Percentiles rank a stretch among this genome's conserved stretches.
phyloP scores from a whole-genome alignment of 2,329 filamentous ascomycete species.

The Gaeumannomyces tritici region DNA sequence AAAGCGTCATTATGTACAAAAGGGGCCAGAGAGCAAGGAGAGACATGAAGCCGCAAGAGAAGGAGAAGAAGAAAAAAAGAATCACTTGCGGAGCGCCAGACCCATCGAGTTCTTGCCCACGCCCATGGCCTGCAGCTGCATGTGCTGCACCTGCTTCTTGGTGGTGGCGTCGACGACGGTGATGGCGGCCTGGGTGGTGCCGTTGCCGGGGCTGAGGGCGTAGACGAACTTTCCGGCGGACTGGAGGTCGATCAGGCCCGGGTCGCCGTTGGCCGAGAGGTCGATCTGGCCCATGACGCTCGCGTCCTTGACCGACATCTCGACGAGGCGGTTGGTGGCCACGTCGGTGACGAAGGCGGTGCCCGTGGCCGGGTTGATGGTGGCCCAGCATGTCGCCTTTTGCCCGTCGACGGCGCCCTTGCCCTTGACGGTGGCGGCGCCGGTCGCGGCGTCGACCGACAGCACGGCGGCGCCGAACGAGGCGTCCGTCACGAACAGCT shows the following conservation, averaged over 20 bases:
- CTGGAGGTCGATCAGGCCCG: conserved; percentile 45
- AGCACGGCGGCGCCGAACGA: conserved; percentile 46
- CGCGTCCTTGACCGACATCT: conserved; percentile 42
- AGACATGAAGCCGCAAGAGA: too few species aligned
- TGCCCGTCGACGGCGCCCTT: conserved; percentile 37
- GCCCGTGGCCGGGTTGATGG: conserved; percentile 34
- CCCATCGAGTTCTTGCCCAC: conserved; percentile 18
- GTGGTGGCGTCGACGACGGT: conserved; percentile 24
- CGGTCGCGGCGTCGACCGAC: conserved; percentile 27
- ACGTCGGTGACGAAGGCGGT: conserved; percentile 52
- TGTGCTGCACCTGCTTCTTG: conserved; percentile 21
- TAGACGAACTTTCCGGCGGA: conserved; percentile 47
- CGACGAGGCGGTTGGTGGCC: conserved; percentile 39
- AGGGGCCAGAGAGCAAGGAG: too few species aligned
- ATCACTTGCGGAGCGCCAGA: conserved; percentile 15
- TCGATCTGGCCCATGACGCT: conserved; percentile 33
- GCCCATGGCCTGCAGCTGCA: conserved; percentile 16
- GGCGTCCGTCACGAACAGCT: conserved; percentile 47
- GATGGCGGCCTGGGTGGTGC: conserved; percentile 24
- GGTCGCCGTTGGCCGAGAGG: conserved; percentile 32
- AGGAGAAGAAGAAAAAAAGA: not conserved
- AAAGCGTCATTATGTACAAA: not conserved
- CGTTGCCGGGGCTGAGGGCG: conserved; percentile 44
- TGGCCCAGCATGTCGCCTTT: conserved; percentile 47
- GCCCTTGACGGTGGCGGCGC: conserved; percentile 25